Conservation (phyloP, 108 stramenopile genomes). For the Fistulifera pelliculosa region DNA sequence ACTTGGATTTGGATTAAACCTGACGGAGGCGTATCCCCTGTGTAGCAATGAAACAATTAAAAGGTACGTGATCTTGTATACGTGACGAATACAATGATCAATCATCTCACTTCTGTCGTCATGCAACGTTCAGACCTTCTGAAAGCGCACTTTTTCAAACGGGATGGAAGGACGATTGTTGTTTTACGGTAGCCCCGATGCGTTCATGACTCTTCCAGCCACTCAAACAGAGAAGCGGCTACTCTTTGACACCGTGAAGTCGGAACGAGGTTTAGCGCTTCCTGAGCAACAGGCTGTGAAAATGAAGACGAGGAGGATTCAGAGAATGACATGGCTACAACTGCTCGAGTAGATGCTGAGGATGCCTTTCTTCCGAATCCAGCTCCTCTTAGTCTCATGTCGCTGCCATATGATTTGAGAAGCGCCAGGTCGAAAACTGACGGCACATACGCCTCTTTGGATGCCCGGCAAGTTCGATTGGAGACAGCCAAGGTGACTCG, state of each 20-base stretch:
- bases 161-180: constrained; percentile 51
- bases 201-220: constrained; percentile 32
- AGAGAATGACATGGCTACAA: too few relatives aligned
- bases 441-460: too few relatives aligned
- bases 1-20: constrained; percentile 51
- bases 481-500: too few relatives aligned
- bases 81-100: constrained; percentile 1
- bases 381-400: too few relatives aligned
- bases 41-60: constrained; percentile 24
- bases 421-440: too few relatives aligned
- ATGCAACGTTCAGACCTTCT: neutral
- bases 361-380: too few relatives aligned
- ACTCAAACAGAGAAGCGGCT: neutral
- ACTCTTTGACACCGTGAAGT: neutral
- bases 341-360: too few relatives aligned
- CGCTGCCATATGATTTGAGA: too few relatives aligned
- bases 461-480: too few relatives aligned
- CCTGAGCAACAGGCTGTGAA: too few relatives aligned
- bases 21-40: constrained; percentile 17
- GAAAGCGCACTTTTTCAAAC: constrained; percentile 29
- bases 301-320: too few relatives aligned
- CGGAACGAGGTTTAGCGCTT: too few relatives aligned
- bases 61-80: constrained; percentile 26
- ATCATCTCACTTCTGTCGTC: neutral
- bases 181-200: constrained; percentile 51